phyloP scores from a whole-genome alignment of 1,284 basidiomycete species.

The Pascua guehoae region DNA sequence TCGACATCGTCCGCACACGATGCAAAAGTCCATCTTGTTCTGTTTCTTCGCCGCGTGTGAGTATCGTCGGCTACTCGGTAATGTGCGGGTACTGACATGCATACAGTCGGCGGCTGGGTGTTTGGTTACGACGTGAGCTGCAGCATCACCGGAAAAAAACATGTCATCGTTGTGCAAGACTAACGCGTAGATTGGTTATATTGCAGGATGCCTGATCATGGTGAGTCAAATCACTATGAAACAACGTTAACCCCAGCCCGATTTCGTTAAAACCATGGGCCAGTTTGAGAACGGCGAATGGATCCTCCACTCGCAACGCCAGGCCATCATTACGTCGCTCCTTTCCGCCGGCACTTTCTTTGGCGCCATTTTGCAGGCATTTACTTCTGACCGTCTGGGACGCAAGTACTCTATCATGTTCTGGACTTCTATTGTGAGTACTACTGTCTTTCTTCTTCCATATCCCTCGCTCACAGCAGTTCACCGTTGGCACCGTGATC shows the following conservation, averaged over 20 bases:
- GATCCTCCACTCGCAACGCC: constrained; percentile 60
- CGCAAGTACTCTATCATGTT: constrained; percentile 68
- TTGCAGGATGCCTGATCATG: constrained; percentile 73
- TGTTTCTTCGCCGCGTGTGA: constrained; percentile 30
- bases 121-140: constrained; percentile 28
- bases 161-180: not conserved
- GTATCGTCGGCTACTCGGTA: not conserved
- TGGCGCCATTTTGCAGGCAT: constrained; percentile 46
- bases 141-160: not conserved
- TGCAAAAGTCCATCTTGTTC: constrained; percentile 23
- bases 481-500: constrained; percentile 63
- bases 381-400: constrained; percentile 70
- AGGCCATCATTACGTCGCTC: constrained; percentile 38
- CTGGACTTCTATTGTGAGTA: constrained; percentile 61
- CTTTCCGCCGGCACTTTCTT: constrained; percentile 17
- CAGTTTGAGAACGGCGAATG: constrained; percentile 54
- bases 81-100: not conserved
- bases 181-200: constrained; percentile 28
- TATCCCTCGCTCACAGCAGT: constrained; percentile 6
- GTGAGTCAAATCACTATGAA: not conserved
- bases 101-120: constrained; percentile 27
- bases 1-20: constrained; percentile 3
- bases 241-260: constrained; percentile 43
- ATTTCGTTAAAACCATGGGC: constrained; percentile 68
- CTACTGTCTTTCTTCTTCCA: not conserved